phyloP scores from a whole-genome alignment of 345 rosid genomes.

The Limnanthes douglasii region DNA sequence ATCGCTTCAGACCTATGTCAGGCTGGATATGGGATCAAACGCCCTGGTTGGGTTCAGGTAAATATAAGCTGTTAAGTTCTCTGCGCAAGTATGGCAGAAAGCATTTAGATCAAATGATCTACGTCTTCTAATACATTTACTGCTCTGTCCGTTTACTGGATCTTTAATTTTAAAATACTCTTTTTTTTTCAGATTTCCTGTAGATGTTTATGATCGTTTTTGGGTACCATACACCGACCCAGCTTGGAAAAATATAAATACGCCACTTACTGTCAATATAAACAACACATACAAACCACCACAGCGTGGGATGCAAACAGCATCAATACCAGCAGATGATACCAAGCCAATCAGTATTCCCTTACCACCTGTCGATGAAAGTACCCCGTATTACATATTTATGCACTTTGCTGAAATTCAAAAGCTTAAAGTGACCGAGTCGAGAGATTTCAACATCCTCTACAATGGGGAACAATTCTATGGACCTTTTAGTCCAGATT shows the following conservation, averaged over 20 bases:
- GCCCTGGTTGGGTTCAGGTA: constrained; percentile 20
- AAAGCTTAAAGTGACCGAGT: constrained; percentile 13
- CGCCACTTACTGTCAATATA: constrained; percentile 6
- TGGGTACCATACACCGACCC: constrained; percentile 16
- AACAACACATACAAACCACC: constrained; percentile 13
- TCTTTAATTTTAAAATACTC: no score
- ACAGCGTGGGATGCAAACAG: constrained; percentile 18
- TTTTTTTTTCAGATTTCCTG: constrained; percentile 25
- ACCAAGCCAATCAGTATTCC: constrained; percentile 7
- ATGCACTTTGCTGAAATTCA: constrained; percentile 36
- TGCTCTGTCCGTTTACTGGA: no score
- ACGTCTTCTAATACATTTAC: no score
- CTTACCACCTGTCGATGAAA: neutral
- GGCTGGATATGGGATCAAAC: constrained; percentile 19
- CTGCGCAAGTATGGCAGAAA: no score
- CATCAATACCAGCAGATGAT: constrained; percentile 17
- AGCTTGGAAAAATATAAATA: constrained; percentile 8
- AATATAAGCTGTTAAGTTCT: no score
- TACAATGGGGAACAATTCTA: constrained; percentile 9
- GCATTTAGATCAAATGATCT: no score
- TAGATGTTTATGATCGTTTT: constrained; percentile 26
- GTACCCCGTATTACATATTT: constrained; percentile 8
- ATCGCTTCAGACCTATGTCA: constrained; percentile 4
- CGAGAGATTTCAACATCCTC: constrained; percentile 21
- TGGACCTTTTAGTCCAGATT: constrained; percentile 18